Base-by-base conservation (phyloP, 192 early-diverging fungal genomes). In the Piromyces sp. region DNA sequence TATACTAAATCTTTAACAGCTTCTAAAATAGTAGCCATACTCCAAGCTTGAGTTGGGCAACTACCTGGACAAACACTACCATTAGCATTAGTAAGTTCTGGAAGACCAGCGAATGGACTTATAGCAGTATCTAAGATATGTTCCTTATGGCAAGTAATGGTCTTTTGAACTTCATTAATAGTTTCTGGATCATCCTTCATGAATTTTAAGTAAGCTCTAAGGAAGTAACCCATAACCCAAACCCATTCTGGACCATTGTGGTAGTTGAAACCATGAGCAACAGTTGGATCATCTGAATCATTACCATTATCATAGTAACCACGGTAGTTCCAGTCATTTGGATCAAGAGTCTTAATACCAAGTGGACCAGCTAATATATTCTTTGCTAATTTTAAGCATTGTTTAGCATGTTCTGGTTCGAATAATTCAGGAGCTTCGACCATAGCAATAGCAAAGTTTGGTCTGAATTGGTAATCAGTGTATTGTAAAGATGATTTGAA, bases 231-330 rank as follows among this genome's bases (percentile, higher is more conserved):
- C 2, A 92, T 92, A 29, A 89, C 88, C 95, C 96, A 99, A 19
- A 98, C 88, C 98, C 98, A 99, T 92, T 99, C 98, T 89, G n/a
- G 42, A 31, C 96, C 98, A 85, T 98, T 94, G 82, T 99, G 97
- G 85, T 99, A 99, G 84, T 99, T 99, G 86, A 94, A 94, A 28
- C 98, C 98, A 82, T 99, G 97, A 5, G 98, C 97, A 2, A 97
- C 90, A 16, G 91, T 87, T 14, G 92, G 86, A 82, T 99, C 97
- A 78, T 85, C 85, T 19, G 92, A 92, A 82, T 99, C 95, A 84
- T 99, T 93, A 78, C 87, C 87, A 85, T 99, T 99, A 85, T 97
- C 92, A 85, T 99, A 99, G 80, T 91, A 81, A n/a, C 95, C 95
- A 31, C 95, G 91, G 84, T 99, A 98, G n/a, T 90, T 92, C 89